A percentile compares a stretch with the other conserved stretches of the same genome.
Evolutionary conservation across 2,329 filamentous ascomycete species (phyloP).

Genomic region (Fusarium begoniae): DNA sequence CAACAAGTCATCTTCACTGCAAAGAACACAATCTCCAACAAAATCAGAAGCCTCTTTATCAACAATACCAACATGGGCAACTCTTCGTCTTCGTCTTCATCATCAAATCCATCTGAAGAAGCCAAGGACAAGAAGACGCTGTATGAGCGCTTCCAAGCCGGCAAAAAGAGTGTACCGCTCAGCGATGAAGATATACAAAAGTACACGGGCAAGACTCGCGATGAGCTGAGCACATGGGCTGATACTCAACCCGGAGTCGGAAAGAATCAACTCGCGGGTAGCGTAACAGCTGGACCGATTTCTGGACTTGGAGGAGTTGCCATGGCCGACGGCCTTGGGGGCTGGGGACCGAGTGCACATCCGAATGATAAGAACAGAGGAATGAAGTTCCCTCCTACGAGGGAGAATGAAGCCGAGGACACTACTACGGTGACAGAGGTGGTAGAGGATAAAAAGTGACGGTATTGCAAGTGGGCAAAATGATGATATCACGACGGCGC

Average conservation of each 20-base stretch:
- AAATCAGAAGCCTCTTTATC: neutral
- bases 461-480: neutral
- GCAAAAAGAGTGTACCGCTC: conserved; percentile 44
- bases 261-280: conserved; percentile 52
- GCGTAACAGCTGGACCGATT: conserved; percentile 42
- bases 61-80: conserved; percentile 12
- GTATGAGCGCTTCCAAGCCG: conserved; percentile 46
- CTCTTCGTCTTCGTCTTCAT: conserved; percentile 18
- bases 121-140: conserved; percentile 41
- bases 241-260: conserved; percentile 51
- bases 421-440: neutral
- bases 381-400: conserved; percentile 49
- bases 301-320: conserved; percentile 45
- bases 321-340: conserved; percentile 45
- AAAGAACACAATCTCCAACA: neutral
- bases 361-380: conserved; percentile 42
- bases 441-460: neutral
- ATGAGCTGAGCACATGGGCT: conserved; percentile 50
- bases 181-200: conserved; percentile 53
- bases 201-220: conserved; percentile 52
- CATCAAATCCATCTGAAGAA: neutral
- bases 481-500: neutral
- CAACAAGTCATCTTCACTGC: neutral
- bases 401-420: neutral
- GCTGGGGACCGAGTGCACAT: conserved; percentile 47